Percentiles rank a stretch among this genome's conserved stretches.
Evolutionary conservation across 192 early-diverging fungal genomes (phyloP).

Genomic region (Backusella mclennaniae): DNA sequence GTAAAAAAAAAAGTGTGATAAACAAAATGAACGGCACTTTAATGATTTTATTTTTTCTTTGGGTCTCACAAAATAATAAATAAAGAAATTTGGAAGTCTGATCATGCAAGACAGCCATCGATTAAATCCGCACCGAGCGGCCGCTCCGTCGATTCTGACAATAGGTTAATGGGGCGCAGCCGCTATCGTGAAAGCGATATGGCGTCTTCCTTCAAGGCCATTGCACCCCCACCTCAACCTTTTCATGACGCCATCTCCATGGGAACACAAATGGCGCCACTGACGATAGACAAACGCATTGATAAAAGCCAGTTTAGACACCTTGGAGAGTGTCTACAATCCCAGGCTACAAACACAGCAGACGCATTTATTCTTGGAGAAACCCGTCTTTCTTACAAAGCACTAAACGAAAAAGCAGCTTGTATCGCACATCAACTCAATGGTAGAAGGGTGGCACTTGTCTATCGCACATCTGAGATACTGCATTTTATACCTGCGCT

Average conservation of each 20-base stretch:
- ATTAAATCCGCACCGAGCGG: background rate
- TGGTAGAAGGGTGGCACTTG: conserved; percentile 55
- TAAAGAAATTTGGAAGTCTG: background rate
- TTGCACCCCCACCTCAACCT: conserved; percentile 29
- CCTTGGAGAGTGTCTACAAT: conserved; percentile 64
- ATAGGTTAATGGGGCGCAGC: conserved; percentile 7
- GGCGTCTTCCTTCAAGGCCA: conserved; percentile 27
- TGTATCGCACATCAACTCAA: conserved; percentile 63
- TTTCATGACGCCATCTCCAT: conserved; percentile 19
- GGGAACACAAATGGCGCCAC: conserved; percentile 51
- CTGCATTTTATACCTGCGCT: conserved; percentile 76
- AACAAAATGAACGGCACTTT: background rate
- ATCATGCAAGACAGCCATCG: background rate
- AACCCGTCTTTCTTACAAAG: conserved; percentile 61
- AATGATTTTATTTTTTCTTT: background rate
- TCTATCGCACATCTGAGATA: conserved; percentile 77
- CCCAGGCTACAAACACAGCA: conserved; percentile 54
- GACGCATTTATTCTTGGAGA: background rate
- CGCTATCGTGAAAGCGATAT: conserved; percentile 24
- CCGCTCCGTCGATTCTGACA: background rate
- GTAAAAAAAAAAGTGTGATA: background rate
- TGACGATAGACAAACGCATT: conserved; percentile 40
- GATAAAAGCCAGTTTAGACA: conserved; percentile 55
- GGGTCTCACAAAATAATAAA: background rate
- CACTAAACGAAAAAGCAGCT: conserved; percentile 63